Conservation (phyloP, 768 basidiomycete genomes). For the Hysterangium stoloniferum region DNA sequence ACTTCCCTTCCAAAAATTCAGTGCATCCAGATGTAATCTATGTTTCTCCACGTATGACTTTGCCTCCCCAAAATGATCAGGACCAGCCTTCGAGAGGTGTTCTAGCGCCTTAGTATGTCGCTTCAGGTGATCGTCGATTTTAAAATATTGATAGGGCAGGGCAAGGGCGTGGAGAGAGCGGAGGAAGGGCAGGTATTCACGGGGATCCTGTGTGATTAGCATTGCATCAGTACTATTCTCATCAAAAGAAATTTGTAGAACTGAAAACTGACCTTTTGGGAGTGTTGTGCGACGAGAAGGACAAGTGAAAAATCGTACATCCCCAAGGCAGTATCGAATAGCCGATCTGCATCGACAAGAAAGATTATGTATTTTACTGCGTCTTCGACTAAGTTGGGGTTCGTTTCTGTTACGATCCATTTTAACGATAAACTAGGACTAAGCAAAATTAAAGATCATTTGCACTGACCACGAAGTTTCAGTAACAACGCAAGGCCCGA, state of each 20-base stretch:
- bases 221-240: neutral
- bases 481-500: conserved; percentile 70
- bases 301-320: conserved; percentile 99
- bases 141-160: conserved; percentile 75
- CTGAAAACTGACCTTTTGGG: conserved; percentile 67
- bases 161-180: conserved; percentile 79
- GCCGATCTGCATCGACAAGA: conserved; percentile 82
- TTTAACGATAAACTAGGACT: neutral
- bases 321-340: conserved; percentile 92
- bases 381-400: conserved; percentile 81
- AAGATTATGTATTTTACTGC: conserved; percentile 99
- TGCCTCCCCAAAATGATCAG: conserved; percentile 70
- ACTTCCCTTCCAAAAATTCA: conserved; percentile 64
- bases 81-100: conserved; percentile 67
- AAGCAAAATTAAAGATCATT: neutral
- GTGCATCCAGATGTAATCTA: conserved; percentile 63
- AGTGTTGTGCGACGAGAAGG: conserved; percentile 91
- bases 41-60: conserved; percentile 72
- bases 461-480: conserved; percentile 59
- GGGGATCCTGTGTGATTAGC: conserved; percentile 65
- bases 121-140: conserved; percentile 88
- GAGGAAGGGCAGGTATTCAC: conserved; percentile 96
- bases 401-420: conserved; percentile 32
- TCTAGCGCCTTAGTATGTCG: conserved; percentile 65
- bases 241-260: conserved; percentile 10